Base-by-base conservation (phyloP, 1,284 basidiomycete genomes). In the Cerioporus squamosus region DNA sequence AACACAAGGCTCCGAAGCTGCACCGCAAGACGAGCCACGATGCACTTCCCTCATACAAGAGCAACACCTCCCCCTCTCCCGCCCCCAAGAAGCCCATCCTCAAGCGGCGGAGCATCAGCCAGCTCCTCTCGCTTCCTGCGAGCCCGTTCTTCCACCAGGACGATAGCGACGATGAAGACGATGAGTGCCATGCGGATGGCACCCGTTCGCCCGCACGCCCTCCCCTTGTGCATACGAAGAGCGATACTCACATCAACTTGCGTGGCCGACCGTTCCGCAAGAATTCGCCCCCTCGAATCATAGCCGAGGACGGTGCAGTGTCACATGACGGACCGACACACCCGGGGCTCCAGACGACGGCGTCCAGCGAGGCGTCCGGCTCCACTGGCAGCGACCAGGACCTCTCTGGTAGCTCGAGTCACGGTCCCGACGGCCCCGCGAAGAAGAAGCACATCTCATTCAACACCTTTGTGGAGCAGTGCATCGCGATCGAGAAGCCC, bases 391-490 rank as follows among this genome's bases (percentile, higher is more conserved):
- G 64, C 55, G 70, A 69, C 49, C 75, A 75, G 64, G 76, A 74
- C 67, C 81, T 82, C 69, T 81, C 78, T 58, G 65, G 58, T 10
- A 63, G 58, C 55, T 65, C 70, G 15, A 62, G 63, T 38, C 47
- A 57, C 60, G 63, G 63, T 48, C 53, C 53, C 31, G 67, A 68
- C 8, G 63, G 61, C n/a, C 61, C 66, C 1, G 68, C 68, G 68
- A 85, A 85, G 74, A 88, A 86, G 75, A 83, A 85, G 62, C 97
- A 98, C 73, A 99, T 99, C 77, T 92, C 86, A 68, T 99, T 99
- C 84, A 98, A 98, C 75, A 97, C 95, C 1, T 97, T 96, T 70
- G 97, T 99, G 39, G 94, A 98, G 75, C 97, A 98, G 74, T 95
- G 89, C 72, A 97, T 99, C 63, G 93, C 97, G n/a, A 90, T 99